Percentiles rank a stretch among this genome's conserved stretches.
Evolutionary conservation across 176 grass and related monocot genomes (phyloP).

Genomic region (Alloteropsis semialata): DNA sequence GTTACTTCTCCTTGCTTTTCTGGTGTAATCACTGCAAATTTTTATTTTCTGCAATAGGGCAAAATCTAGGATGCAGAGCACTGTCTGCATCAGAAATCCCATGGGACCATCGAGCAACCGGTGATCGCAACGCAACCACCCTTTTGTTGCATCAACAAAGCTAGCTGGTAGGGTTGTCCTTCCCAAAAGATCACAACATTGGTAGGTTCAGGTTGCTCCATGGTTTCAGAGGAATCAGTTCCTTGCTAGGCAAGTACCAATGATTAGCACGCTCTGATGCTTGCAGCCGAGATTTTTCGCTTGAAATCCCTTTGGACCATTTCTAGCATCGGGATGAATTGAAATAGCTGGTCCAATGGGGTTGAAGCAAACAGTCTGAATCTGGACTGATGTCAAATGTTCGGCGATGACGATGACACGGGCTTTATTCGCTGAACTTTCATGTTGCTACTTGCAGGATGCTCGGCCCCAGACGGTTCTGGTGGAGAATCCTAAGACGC

Average conservation of each 20-base stretch:
- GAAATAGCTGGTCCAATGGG: neutral
- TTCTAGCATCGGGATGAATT: neutral
- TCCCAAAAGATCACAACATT: slow-evolving; percentile 31
- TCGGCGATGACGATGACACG: neutral
- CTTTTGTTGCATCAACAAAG: slow-evolving; percentile 15
- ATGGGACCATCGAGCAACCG: neutral
- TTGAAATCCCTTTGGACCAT: slow-evolving; percentile 15
- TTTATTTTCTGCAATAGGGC: neutral
- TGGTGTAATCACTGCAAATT: neutral
- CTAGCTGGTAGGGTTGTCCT: neutral
- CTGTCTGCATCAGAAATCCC: neutral
- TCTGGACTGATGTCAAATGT: slow-evolving; percentile 40
- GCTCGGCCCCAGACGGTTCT: slow-evolving; percentile 51
- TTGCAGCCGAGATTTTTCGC: neutral
- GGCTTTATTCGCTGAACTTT: slow-evolving; percentile 33
- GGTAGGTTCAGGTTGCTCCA: slow-evolving; percentile 45
- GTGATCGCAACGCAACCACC: neutral
- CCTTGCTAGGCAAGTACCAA: slow-evolving; percentile 25
- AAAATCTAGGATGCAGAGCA: neutral
- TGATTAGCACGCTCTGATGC: slow-evolving; percentile 13
- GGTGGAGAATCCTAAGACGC: slow-evolving; percentile 60
- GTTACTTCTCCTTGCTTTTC: neutral
- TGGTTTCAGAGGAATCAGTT: slow-evolving; percentile 40
- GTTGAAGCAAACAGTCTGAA: slow-evolving; percentile 5
- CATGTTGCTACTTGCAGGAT: slow-evolving; percentile 38